Evolutionary conservation across 805 yeast genomes (phyloP).

Genomic region (Metschnikowia vanudenii): DNA sequence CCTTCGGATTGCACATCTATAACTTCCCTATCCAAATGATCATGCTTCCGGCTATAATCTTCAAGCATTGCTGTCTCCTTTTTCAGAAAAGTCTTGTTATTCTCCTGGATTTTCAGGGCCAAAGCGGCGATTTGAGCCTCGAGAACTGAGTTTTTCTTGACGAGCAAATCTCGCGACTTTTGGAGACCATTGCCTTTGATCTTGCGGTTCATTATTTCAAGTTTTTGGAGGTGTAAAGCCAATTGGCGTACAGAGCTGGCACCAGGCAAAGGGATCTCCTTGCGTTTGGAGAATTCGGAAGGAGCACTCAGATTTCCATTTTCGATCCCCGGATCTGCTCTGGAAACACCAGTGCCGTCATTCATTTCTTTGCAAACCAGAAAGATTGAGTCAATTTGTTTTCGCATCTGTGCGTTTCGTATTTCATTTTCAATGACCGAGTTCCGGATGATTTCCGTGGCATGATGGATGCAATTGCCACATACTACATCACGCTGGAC

Average conservation of each 20-base stretch:
- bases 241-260: constrained; percentile 22
- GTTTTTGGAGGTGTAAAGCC: constrained; percentile 32
- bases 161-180: constrained; percentile 6
- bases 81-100: not conserved
- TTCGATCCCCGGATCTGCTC: too few species aligned
- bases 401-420: constrained; percentile 21
- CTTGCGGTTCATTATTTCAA: constrained; percentile 22
- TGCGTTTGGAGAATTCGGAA: not conserved
- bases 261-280: constrained; percentile 6
- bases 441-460: constrained; percentile 24
- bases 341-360: not conserved
- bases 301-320: too few species aligned
- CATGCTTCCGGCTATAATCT: constrained; percentile 9
- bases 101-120: not conserved
- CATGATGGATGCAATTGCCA: constrained; percentile 21
- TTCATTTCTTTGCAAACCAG: constrained; percentile 17
- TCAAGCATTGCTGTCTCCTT: constrained; percentile 1
- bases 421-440: constrained; percentile 28
- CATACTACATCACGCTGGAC: constrained; percentile 23
- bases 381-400: constrained; percentile 30
- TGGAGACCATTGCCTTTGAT: constrained; percentile 13
- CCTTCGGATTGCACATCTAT: constrained; percentile 12
- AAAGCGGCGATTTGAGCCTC: constrained; percentile 1
- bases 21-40: constrained; percentile 8
- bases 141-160: constrained; percentile 1